Evolutionary conservation across 257 asterid genomes (phyloP).

Genomic region (Petunia axillaris): DNA sequence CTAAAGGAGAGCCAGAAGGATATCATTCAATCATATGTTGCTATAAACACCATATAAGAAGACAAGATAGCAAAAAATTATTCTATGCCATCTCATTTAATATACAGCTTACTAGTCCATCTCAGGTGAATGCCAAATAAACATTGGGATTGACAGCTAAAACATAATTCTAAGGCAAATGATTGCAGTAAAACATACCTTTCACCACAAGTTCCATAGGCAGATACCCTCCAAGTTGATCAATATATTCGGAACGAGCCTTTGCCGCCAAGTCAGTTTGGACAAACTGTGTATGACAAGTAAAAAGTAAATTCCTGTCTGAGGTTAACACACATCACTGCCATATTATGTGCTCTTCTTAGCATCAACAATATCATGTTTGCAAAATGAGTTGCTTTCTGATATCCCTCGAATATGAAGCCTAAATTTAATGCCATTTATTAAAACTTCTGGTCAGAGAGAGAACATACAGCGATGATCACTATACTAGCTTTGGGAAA

Average conservation of each 20-base stretch:
- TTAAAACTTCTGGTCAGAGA: not conserved
- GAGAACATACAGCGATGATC: constrained; percentile 7
- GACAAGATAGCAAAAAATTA: too few relatives aligned
- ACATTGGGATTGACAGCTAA: not conserved
- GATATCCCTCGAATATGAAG: not conserved
- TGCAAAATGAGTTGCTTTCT: not conserved
- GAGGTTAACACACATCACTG: constrained; percentile 22
- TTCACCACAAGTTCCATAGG: constrained; percentile 81
- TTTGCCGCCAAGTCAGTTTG: constrained; percentile 68
- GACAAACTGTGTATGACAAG: constrained; percentile 65
- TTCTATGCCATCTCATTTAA: too few relatives aligned
- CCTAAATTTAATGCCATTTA: constrained; percentile 1
- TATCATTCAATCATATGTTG: too few relatives aligned
- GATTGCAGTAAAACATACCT: constrained; percentile 48
- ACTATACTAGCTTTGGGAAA: not conserved
- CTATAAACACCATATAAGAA: too few relatives aligned
- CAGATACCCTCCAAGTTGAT: constrained; percentile 63
- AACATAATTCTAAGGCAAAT: not conserved
- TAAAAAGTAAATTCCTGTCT: not conserved
- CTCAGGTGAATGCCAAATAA: constrained; percentile 2
- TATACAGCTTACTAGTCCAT: not conserved
- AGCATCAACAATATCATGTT: not conserved
- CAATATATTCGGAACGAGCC: constrained; percentile 50
- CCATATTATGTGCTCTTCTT: constrained; percentile 4
- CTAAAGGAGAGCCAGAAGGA: not conserved